Evolutionary conservation across 1,284 basidiomycete species (phyloP).

Genomic region (Malassezia sp.): DNA sequence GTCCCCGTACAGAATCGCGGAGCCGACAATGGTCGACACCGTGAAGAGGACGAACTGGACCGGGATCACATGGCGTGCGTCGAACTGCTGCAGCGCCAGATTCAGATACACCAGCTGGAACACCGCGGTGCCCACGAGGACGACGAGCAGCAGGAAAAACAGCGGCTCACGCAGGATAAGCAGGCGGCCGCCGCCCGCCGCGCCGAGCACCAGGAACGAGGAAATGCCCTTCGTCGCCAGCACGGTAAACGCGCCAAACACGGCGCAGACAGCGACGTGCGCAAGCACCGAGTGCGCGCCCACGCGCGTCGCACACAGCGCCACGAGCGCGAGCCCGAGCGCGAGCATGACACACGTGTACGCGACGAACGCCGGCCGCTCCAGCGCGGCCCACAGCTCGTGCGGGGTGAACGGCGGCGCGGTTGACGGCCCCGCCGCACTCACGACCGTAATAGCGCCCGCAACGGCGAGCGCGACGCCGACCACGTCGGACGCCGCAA

Average conservation of each 20-base stretch:
- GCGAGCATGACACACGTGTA: slow-evolving; percentile 23
- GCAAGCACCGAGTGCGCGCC: slow-evolving; percentile 66
- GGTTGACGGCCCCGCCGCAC: slow-evolving; percentile 55
- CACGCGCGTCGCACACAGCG: slow-evolving; percentile 51
- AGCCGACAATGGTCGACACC: slow-evolving; percentile 72
- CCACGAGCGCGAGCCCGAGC: slow-evolving; percentile 14
- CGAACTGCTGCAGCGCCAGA: slow-evolving; percentile 48
- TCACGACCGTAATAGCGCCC: slow-evolving; percentile 57
- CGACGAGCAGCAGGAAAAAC: slow-evolving; percentile 49
- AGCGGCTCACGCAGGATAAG: slow-evolving; percentile 33
- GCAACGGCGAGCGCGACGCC: slow-evolving; percentile 51
- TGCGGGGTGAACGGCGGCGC: slow-evolving; percentile 23
- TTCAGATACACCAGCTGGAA: slow-evolving; percentile 86
- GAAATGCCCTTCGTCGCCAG: slow-evolving; percentile 85
- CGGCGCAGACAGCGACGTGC: slow-evolving; percentile 75
- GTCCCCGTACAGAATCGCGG: slow-evolving; percentile 84
- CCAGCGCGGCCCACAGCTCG: slow-evolving; percentile 29
- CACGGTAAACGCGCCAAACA: slow-evolving; percentile 88
- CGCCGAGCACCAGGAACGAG: slow-evolving; percentile 52
- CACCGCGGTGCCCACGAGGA: slow-evolving; percentile 67
- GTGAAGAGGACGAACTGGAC: slow-evolving; percentile 77
- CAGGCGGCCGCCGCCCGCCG: slow-evolving; percentile 14
- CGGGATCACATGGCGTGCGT: slow-evolving; percentile 50
- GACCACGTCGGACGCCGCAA: slow-evolving; percentile 61
- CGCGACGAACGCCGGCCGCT: slow-evolving; percentile 30